Evolutionary conservation across 768 basidiomycete species (phyloP).

Genomic region (Amanita polypyramis): DNA sequence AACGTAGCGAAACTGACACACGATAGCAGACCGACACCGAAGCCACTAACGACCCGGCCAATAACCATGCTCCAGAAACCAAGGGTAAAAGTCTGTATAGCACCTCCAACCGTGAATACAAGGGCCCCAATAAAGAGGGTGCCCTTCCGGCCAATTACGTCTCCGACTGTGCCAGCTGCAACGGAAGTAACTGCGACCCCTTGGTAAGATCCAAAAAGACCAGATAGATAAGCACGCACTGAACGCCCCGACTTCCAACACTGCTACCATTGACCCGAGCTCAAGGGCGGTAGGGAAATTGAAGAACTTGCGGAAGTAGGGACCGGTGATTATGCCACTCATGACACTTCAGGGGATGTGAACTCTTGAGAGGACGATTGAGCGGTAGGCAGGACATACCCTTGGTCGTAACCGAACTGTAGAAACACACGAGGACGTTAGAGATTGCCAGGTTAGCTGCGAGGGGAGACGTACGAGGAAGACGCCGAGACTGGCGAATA

Average conservation of each 20-base stretch:
- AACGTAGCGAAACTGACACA: constrained; percentile 26
- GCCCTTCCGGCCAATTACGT: constrained; percentile 74
- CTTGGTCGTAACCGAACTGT: constrained; percentile 83
- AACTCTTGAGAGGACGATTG: constrained; percentile 9
- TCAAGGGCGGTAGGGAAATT: constrained; percentile 62
- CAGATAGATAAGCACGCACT: constrained; percentile 33
- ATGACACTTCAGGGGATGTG: constrained; percentile 47
- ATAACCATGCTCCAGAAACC: constrained; percentile 77
- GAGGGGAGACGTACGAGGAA: constrained; percentile 61
- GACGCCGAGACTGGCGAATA: constrained; percentile 77
- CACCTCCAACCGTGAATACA: constrained; percentile 80
- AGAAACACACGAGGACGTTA: not conserved
- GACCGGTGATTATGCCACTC: constrained; percentile 86
- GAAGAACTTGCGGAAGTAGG: constrained; percentile 77
- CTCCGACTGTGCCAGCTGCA: constrained; percentile 82
- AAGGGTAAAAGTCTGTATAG: constrained; percentile 71
- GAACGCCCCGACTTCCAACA: constrained; percentile 87
- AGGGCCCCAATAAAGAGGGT: constrained; percentile 78
- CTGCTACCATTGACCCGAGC: constrained; percentile 93
- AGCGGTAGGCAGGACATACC: constrained; percentile 27
- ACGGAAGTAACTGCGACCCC: constrained; percentile 65
- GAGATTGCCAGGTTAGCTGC: constrained; percentile 4
- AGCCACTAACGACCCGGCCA: constrained; percentile 76
- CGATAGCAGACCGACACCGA: constrained; percentile 86
- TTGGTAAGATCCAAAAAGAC: not conserved